Percentiles rank a stretch among this genome's conserved stretches.
Evolutionary conservation across 768 basidiomycete species (phyloP).

Genomic region (Leccinum imitatum): DNA sequence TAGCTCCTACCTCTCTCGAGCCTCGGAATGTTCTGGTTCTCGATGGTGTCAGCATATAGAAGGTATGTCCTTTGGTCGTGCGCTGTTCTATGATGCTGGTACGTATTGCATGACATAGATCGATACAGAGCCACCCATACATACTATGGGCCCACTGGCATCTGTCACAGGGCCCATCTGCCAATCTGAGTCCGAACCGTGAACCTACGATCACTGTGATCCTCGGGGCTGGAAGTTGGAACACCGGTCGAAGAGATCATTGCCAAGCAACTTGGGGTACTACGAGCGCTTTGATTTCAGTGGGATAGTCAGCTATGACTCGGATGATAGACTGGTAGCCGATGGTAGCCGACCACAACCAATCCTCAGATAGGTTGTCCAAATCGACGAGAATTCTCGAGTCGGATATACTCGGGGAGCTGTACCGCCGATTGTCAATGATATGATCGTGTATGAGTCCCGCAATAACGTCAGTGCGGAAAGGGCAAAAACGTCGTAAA

Average conservation of each 20-base stretch:
- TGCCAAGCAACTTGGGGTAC: not conserved
- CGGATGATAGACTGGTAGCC: not conserved
- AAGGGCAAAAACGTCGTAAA: not conserved
- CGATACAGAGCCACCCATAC: not conserved
- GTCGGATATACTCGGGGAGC: not conserved
- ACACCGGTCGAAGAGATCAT: no score
- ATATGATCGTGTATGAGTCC: not conserved
- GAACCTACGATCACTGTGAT: no score
- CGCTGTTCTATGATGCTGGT: not conserved
- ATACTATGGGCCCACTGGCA: no score
- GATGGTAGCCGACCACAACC: not conserved
- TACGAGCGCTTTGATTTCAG: not conserved
- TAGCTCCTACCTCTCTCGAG: conserved; percentile 49
- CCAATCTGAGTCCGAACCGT: not conserved
- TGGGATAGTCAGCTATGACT: not conserved
- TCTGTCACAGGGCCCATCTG: not conserved
- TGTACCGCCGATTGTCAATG: not conserved
- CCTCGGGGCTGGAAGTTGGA: no score
- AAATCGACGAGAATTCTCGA: not conserved
- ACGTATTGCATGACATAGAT: not conserved
- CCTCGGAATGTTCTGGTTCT: no score
- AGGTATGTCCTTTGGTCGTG: not conserved
- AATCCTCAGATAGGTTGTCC: not conserved
- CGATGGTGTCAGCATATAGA: no score
- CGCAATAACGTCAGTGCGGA: not conserved